Evolutionary conservation across 306 rosid genomes (phyloP).

Genomic region (Rubus parviflorus): DNA sequence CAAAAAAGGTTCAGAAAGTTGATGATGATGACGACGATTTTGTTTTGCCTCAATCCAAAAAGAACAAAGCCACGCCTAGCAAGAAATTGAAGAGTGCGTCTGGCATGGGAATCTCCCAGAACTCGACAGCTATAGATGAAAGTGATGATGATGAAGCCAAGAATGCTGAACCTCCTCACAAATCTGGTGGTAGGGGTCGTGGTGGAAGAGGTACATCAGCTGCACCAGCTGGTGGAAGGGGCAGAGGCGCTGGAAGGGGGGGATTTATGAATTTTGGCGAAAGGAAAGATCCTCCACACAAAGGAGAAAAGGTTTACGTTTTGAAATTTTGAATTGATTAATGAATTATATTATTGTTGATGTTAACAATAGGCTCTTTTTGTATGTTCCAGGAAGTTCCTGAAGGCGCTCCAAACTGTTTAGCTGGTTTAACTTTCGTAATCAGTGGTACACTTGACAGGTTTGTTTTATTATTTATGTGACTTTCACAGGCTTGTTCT

Average conservation of each 20-base stretch:
- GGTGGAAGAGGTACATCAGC: slow-evolving; percentile 74
- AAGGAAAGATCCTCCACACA: slow-evolving; percentile 95
- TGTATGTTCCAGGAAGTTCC: slow-evolving; percentile 76
- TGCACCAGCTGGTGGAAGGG: slow-evolving; percentile 70
- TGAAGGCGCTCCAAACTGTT: slow-evolving; percentile 88
- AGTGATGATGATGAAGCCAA: slow-evolving; percentile 50
- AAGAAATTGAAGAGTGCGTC: slow-evolving; percentile 75
- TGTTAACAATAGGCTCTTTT: slow-evolving; percentile 28
- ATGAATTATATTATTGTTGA: slow-evolving; percentile 18
- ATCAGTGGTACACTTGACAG: slow-evolving; percentile 98
- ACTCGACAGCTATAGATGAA: slow-evolving; percentile 50
- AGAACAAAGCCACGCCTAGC: slow-evolving; percentile 56
- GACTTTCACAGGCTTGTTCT: slow-evolving; percentile 13
- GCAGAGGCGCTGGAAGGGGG: slow-evolving; percentile 89
- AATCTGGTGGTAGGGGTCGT: slow-evolving; percentile 75
- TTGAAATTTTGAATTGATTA: slow-evolving; percentile 16
- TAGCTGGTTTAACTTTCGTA: slow-evolving; percentile 84
- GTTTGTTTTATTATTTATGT: slow-evolving; percentile 31
- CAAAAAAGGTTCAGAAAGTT: slow-evolving; percentile 43
- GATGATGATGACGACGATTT: slow-evolving; percentile 48
- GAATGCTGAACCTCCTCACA: slow-evolving; percentile 38
- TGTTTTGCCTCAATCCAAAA: slow-evolving; percentile 37
- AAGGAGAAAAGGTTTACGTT: slow-evolving; percentile 84
- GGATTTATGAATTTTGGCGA: slow-evolving; percentile 97
- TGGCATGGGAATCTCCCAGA: slow-evolving; percentile 56